Evolutionary conservation across 352 stramenopile species (phyloP), one percentile per base, ranked within the genome.

Genomic region (Phytophthora idaei): DNA sequence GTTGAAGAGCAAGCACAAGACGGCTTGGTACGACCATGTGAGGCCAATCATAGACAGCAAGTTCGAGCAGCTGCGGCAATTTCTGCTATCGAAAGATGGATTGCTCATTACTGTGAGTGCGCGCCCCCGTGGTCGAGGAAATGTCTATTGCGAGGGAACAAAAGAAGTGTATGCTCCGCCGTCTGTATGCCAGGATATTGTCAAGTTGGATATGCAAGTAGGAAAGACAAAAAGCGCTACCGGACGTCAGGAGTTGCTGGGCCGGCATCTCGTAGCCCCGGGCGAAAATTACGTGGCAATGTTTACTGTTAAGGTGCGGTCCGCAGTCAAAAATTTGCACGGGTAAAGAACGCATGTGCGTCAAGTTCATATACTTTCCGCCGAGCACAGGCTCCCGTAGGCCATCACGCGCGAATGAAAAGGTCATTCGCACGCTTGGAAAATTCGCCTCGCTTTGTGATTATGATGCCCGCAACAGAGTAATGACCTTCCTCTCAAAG

Each of bases 271-370:
- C 0, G 21, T 71, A 15, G 0, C 12, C 1, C 48, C 62, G 0
- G 31, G 64, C 21, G 60, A 70, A 56, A 65, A 42, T 27, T 34
- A 57, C 2, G 48, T 78, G 25, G 58, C 58, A 10, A 71, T 71
- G 49, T 78, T 74, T 57, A 76, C 71, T 11, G 52, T 78, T 0
- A 76, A 76, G 49, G 54, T 67, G 46, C 59, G 64, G 7, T 78
- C 71, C 2, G 39, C 31, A 6, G 25, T 78, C 25, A 52, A 69
- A 69, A 29, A 34, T 78, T 62, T 71, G 49, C 52, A 64, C 46
- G 10, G 21, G 46, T 7, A 61, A 50, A 10, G 27, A 60, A 12
- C 57, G 63, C 2, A 76, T 76, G 71, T 61, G 31, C 12, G 59
- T 27, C 0, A 73, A 74, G 46, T 37, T 71, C 5, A 48, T 76